Conservation (phyloP, 192 early-diverging fungal genomes). For the Funneliformis mosseae region DNA sequence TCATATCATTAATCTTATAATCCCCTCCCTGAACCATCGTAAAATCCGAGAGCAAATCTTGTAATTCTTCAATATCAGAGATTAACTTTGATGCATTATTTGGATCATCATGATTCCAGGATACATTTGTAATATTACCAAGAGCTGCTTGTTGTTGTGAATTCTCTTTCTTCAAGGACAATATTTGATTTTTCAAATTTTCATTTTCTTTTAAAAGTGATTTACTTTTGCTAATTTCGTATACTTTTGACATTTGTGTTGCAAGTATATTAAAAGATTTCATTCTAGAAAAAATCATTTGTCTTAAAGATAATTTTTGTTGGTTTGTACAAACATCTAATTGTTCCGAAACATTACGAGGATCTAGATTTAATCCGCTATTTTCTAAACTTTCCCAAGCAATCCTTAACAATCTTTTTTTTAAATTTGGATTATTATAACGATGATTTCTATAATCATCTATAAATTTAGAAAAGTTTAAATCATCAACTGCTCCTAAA, state of each 20-base stretch:
- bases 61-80: neutral
- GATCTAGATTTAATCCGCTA: neutral
- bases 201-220: neutral
- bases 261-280: neutral
- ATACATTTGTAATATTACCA: neutral
- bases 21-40: conserved; percentile 4
- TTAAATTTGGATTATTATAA: neutral
- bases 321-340: neutral
- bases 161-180: neutral
- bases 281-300: neutral
- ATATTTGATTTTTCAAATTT: neutral
- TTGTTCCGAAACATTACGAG: neutral
- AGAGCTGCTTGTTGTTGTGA: conserved; percentile 16
- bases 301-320: neutral
- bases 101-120: conserved; percentile 13
- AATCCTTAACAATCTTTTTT: neutral
- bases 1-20: neutral
- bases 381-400: neutral
- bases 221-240: neutral
- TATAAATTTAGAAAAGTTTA: neutral
- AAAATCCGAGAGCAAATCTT: conserved; percentile 6
- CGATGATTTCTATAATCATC: neutral
- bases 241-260: neutral
- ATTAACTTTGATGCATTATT: neutral
- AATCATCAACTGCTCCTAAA: neutral